A percentile compares a stretch with the other conserved stretches of the same genome.
phyloP scores from a whole-genome alignment of 805 yeast species.

The Wickerhamiella siamensis region DNA sequence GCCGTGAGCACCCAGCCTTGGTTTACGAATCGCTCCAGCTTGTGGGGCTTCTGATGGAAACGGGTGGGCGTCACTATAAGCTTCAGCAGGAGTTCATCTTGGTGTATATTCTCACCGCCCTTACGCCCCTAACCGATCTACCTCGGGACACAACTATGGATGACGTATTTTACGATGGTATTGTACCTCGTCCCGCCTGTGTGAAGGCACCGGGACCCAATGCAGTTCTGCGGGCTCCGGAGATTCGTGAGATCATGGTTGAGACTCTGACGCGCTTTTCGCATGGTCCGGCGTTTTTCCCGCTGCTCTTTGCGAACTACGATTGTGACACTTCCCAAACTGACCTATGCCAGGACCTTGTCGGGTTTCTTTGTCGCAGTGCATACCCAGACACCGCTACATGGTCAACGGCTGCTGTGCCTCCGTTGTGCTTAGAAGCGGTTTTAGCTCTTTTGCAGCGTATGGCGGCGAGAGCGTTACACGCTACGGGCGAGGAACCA shows the following conservation, averaged over 20 bases:
- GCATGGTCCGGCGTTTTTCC: constrained; percentile 61
- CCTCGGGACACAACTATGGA: constrained; percentile 28
- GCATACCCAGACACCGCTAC: constrained; percentile 78
- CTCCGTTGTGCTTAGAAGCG: constrained; percentile 89
- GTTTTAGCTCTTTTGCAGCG: constrained; percentile 48
- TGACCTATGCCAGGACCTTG: constrained; percentile 53
- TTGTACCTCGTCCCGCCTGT: constrained; percentile 32
- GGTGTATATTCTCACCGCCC: constrained; percentile 26
- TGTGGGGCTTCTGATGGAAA: constrained; percentile 55
- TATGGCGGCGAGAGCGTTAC: constrained; percentile 4
- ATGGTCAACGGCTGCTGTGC: constrained; percentile 69
- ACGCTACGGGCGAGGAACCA: constrained; percentile 23
- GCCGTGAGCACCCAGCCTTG: constrained; percentile 57
- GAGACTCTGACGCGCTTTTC: constrained; percentile 57
- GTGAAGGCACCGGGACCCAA: constrained; percentile 38
- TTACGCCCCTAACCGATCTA: constrained; percentile 25
- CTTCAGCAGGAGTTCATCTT: constrained; percentile 57
- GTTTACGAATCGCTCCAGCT: constrained; percentile 64
- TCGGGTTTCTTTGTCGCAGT: constrained; percentile 59
- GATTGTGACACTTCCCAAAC: constrained; percentile 84
- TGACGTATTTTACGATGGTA: constrained; percentile 27
- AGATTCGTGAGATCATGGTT: constrained; percentile 57
- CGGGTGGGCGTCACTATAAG: constrained; percentile 50
- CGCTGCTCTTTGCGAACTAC: constrained; percentile 61
- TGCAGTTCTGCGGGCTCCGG: constrained; percentile 20